Conservation (phyloP, 352 stramenopile species). For the Pythium guiyangense region DNA sequence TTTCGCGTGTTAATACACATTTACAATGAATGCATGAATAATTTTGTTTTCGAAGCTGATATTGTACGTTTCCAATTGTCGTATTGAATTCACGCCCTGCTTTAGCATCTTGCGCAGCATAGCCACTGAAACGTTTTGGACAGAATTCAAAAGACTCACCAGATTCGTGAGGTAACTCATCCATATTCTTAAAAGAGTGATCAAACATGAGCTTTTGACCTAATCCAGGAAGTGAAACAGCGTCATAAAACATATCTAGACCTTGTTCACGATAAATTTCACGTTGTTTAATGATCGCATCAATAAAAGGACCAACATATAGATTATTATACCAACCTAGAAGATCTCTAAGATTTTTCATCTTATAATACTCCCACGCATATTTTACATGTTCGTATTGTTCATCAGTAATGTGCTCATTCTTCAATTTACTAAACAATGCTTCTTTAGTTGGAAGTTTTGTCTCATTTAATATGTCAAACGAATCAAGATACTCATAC, state of each 20-base stretch:
- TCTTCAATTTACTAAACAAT: too few relatives aligned
- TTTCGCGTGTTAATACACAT: slow-evolving; percentile 4
- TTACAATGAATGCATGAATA: not conserved
- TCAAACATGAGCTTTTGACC: too few relatives aligned
- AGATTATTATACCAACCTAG: slow-evolving; percentile 37
- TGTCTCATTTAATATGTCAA: too few relatives aligned
- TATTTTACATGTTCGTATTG: slow-evolving; percentile 25
- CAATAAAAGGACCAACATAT: slow-evolving; percentile 26
- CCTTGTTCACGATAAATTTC: too few relatives aligned
- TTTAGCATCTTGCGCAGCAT: not conserved
- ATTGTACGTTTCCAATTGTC: not conserved
- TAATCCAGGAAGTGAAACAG: too few relatives aligned
- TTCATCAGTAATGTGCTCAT: slow-evolving; percentile 17
- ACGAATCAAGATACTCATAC: too few relatives aligned
- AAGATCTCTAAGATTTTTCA: slow-evolving; percentile 28
- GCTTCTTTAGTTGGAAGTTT: too few relatives aligned
- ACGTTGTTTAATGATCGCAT: slow-evolving; percentile 5
- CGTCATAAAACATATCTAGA: too few relatives aligned
- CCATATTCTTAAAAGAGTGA: too few relatives aligned
- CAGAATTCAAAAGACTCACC: not conserved
- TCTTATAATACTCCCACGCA: slow-evolving; percentile 25
- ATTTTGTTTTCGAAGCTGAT: not conserved
- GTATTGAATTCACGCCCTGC: not conserved
- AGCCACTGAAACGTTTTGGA: not conserved
- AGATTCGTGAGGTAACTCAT: too few relatives aligned